Evolutionary conservation across 2,329 filamentous ascomycete species (phyloP), one percentile per base, ranked within the genome.

Genomic region (Drechslerella coelobrocha): DNA sequence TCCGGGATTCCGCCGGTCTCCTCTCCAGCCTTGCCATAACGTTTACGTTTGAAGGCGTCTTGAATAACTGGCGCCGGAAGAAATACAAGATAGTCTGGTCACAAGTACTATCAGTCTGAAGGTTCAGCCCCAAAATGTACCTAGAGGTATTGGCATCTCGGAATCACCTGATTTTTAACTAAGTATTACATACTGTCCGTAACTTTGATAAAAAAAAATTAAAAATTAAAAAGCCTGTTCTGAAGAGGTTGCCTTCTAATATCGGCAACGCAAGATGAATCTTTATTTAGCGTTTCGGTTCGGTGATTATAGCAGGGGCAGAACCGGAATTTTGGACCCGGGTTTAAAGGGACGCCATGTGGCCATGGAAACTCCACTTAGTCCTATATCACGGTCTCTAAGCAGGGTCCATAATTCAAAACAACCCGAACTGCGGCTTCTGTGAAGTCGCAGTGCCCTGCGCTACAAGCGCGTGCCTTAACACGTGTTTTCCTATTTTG

Each of bases 221-320:
- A 21, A 51, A 8, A n/a, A 9, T 2, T 3, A 19, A 27, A 51
- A 24, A 27, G 10, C 54, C 48, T 34, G 61, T 29, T 48, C 37
- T 50, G 24, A 29, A 50, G 37, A 21, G 50, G 29, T 47, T 53
- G 55, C 53, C 54, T 55, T 6, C 41, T 6, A 47, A 57, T 45
- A 45, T 12, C 53, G 41, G 51, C 34, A 43, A 48, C 55, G 61
- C 41, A 27, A 45, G n/a, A 39, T 57, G 50, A 51, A 43, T 27
- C 57, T 61, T 62, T 61, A 57, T 62, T 62, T 69, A 69, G 65
- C 56, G 45, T 52, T 47, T 39, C 56, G 47, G 57, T 45, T 61
- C 29, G 29, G 23, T 45, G 31, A 27, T 57, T 43, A 19, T 34
- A 34, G 23, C 29, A 45, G 41, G 48, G 48, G 48, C 47, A 34